Conservation (phyloP, 345 rosid species). For the Gossypium thurberi region DNA sequence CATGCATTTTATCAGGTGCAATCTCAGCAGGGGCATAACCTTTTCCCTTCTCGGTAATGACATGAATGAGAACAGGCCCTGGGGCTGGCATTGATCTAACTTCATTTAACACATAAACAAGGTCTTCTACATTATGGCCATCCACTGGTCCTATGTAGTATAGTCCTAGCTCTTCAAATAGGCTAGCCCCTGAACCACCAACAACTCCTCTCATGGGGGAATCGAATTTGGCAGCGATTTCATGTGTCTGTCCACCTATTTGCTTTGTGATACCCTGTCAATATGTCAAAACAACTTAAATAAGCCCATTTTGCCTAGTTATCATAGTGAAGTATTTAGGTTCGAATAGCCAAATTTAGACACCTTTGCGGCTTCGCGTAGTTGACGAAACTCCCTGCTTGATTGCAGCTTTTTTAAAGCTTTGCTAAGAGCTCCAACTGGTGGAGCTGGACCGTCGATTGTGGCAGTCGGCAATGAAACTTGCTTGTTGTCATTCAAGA, state of each 20-base stretch:
- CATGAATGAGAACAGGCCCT: constrained; percentile 45
- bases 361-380: constrained; percentile 38
- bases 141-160: constrained; percentile 46
- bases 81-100: constrained; percentile 27
- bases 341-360: neutral
- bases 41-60: constrained; percentile 46
- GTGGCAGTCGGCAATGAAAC: constrained; percentile 52
- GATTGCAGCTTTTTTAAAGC: constrained; percentile 32
- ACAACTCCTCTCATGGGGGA: constrained; percentile 20
- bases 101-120: constrained; percentile 28
- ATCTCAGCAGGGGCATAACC: constrained; percentile 46
- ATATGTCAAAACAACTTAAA: neutral
- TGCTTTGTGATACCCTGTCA: constrained; percentile 30
- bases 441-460: constrained; percentile 44
- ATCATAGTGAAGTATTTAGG: neutral
- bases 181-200: constrained; percentile 17
- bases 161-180: constrained; percentile 48
- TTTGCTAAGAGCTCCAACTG: constrained; percentile 39
- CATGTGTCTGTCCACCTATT: constrained; percentile 31
- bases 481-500: constrained; percentile 44
- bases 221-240: constrained; percentile 29
- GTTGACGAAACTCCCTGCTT: constrained; percentile 21
- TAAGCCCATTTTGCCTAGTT: neutral
- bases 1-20: constrained; percentile 49
- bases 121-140: constrained; percentile 39